Conservation (phyloP, 2,329 filamentous ascomycete species). For the Fusarium solani-melongenae region DNA sequence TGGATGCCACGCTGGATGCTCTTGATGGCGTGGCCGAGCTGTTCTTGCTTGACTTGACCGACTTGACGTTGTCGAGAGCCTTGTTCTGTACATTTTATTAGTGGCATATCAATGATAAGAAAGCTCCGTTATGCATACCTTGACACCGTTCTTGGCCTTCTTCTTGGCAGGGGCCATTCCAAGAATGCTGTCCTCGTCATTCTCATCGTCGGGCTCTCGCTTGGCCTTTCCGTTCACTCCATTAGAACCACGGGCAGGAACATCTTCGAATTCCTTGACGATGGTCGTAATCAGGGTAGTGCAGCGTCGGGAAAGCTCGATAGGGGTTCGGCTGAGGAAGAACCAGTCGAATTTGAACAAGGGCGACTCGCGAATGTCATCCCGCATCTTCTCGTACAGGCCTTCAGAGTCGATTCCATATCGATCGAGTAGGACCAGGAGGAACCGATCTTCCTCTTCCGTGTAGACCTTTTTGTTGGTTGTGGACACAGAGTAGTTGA, state of each 20-base stretch:
- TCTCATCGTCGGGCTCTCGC: conserved; percentile 82
- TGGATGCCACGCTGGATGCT: conserved; percentile 88
- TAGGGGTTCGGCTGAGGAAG: conserved; percentile 92
- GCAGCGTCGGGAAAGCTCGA: conserved; percentile 91
- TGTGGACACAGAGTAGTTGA: conserved; percentile 98
- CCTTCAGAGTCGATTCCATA: conserved; percentile 91
- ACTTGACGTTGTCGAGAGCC: conserved; percentile 88
- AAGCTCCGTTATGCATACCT: conserved; percentile 65
- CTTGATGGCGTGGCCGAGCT: conserved; percentile 83
- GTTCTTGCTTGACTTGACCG: conserved; percentile 82
- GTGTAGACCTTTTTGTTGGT: conserved; percentile 99
- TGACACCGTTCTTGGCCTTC: conserved; percentile 89
- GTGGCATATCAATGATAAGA: background rate
- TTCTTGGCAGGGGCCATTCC: conserved; percentile 91
- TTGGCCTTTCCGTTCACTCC: conserved; percentile 76
- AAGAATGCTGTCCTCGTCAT: conserved; percentile 84
- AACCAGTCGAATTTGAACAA: conserved; percentile 99
- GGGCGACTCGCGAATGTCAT: conserved; percentile 93
- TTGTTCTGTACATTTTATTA: conserved; percentile 76
- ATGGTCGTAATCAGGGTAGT: conserved; percentile 95
- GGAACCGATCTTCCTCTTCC: conserved; percentile 95
- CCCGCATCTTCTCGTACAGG: conserved; percentile 93
- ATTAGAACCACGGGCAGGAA: conserved; percentile 64
- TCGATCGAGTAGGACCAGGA: conserved; percentile 92
- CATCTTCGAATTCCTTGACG: conserved; percentile 90